A percentile compares a stretch with the other conserved stretches of the same genome.
Conservation (phyloP, 345 rosid species). For the Gossypium ekmanianum region DNA sequence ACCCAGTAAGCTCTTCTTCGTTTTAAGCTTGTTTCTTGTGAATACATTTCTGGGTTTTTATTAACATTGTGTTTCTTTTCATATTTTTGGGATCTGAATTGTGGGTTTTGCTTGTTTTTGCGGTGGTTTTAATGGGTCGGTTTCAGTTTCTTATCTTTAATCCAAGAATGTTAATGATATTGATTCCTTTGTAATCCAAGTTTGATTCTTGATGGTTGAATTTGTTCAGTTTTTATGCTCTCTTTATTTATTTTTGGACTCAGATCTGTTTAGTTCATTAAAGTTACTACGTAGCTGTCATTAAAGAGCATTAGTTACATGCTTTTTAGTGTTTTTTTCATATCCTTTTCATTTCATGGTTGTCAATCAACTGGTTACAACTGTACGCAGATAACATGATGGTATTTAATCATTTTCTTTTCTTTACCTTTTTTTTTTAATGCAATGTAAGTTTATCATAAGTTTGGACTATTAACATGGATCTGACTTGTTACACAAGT, state of each 20-base stretch:
- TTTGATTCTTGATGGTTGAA: conserved; percentile 10
- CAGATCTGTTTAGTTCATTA: conserved; percentile 15
- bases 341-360: conserved; percentile 14
- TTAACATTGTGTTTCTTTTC: neutral
- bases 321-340: neutral
- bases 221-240: neutral
- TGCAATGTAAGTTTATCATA: neutral
- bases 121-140: conserved; percentile 2
- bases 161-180: neutral
- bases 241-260: neutral
- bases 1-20: conserved; percentile 7
- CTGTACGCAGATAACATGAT: conserved; percentile 3
- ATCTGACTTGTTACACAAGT: conserved; percentile 10
- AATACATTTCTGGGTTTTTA: neutral
- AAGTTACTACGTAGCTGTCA: neutral
- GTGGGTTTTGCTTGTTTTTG: conserved; percentile 7
- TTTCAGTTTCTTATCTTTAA: neutral
- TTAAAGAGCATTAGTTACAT: neutral
- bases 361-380: conserved; percentile 18
- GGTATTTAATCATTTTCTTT: neutral
- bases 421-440: neutral
- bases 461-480: conserved; percentile 1
- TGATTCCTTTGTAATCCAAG: conserved; percentile 1
- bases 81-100: neutral
- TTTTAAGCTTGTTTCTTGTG: neutral